These are phyloP conservation scores for Pseudogymnoascus sp. DNA, from an alignment of 2,329 filamentous ascomycete species.

Conservation along the genomic window DNA sequence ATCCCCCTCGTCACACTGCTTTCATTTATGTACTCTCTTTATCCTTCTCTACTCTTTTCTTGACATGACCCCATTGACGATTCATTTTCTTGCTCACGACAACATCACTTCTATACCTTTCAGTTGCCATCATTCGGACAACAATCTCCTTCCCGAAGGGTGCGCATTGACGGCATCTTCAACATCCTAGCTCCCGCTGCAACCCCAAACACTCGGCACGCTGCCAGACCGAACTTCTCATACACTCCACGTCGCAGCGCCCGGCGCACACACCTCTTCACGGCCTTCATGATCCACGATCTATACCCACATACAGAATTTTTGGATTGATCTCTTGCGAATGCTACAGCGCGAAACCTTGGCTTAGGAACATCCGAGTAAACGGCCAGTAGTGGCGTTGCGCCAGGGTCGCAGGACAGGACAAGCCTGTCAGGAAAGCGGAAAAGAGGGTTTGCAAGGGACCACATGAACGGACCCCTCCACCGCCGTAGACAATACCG, in stretches of 20 bases:
- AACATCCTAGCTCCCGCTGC: background rate
- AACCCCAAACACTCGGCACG: conserved; percentile 8
- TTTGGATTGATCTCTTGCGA: background rate
- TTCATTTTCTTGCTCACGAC: background rate
- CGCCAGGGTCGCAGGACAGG: background rate
- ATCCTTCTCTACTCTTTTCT: background rate
- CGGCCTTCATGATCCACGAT: background rate
- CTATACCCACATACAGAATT: conserved; percentile 1
- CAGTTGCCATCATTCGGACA: background rate
- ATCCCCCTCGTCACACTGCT: background rate
- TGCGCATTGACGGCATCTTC: conserved; percentile 6
- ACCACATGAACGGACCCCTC: background rate
- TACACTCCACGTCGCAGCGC: conserved; percentile 10
- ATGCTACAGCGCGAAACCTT: conserved; percentile 4
- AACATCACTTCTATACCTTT: background rate
- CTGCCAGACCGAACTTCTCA: conserved; percentile 11
- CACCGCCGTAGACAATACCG: background rate
- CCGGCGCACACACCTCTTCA: background rate
- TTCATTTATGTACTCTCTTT: background rate
- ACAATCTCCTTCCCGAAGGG: background rate
- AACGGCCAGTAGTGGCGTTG: background rate
- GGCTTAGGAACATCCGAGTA: conserved; percentile 2
- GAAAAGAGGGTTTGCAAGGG: background rate
- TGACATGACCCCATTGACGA: conserved; percentile 2
- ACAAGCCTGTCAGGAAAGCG: background rate